Percentiles rank a stretch among this genome's conserved stretches.
These are phyloP conservation scores for Candida silvicultrix DNA, from an alignment of 805 yeast species.

Conservation along the genomic window DNA sequence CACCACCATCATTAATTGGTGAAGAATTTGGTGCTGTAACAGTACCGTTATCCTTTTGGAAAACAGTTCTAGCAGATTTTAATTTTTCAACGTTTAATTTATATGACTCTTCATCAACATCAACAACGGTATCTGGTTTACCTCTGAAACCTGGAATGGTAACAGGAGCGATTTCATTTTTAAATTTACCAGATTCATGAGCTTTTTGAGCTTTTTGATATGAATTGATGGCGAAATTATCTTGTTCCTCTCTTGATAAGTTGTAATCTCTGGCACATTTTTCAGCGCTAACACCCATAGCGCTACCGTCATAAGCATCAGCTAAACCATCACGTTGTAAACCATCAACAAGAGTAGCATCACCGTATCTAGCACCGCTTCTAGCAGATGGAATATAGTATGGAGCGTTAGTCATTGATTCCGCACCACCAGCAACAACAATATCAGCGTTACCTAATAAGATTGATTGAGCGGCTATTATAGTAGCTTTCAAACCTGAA, in stretches of 20 bases:
- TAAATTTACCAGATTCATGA: conserved; percentile 73
- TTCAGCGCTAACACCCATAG: conserved; percentile 98
- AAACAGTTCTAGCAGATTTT: conserved; percentile 85
- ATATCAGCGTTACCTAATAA: conserved; percentile 86
- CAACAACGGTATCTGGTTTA: conserved; percentile 71
- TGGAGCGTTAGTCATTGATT: conserved; percentile 94
- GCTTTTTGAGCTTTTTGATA: conserved; percentile 86
- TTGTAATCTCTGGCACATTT: conserved; percentile 84
- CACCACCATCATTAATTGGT: conserved; percentile 96
- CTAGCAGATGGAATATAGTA: conserved; percentile 86
- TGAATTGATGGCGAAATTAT: conserved; percentile 76
- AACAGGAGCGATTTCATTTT: conserved; percentile 77
- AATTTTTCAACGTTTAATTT: conserved; percentile 76
- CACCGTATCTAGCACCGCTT: conserved; percentile 87
- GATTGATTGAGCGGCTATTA: conserved; percentile 86
- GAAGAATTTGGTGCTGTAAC: conserved; percentile 98
- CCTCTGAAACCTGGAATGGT: conserved; percentile 88
- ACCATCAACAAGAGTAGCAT: conserved; percentile 74
- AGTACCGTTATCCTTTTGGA: conserved; percentile 90
- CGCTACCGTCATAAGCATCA: conserved; percentile 82
- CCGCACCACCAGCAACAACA: conserved; percentile 96
- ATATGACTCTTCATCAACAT: conserved; percentile 76
- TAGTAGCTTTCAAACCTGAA: conserved; percentile 88
- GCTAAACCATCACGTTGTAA: conserved; percentile 86
- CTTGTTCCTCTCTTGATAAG: conserved; percentile 82